A percentile compares a stretch with the other conserved stretches of the same genome.
Evolutionary conservation across 148 eudicot species (phyloP).

Genomic region (Amaranthus hypochondriacus): DNA sequence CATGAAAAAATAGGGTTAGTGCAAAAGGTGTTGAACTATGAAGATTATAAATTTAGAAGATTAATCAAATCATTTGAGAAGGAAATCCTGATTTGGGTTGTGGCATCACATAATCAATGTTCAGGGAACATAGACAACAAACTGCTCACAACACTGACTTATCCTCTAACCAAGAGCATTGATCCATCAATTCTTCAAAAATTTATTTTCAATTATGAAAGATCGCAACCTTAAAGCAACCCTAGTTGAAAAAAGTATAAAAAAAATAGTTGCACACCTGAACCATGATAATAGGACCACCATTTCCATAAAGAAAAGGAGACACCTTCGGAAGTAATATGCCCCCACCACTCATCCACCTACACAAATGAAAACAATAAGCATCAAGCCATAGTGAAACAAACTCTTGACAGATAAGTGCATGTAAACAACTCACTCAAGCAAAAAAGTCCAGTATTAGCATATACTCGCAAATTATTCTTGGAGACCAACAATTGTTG

Average conservation of each 20-base stretch:
- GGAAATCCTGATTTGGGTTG: neutral
- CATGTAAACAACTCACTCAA: neutral
- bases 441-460: neutral
- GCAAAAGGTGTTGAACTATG: neutral
- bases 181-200: neutral
- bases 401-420: conserved; percentile 2
- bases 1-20: conserved; percentile 2
- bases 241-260: neutral
- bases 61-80: neutral
- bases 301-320: conserved; percentile 74
- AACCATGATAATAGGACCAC: conserved; percentile 91
- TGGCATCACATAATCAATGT: neutral
- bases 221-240: neutral
- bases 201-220: neutral
- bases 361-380: conserved; percentile 23
- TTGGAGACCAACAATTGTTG: neutral
- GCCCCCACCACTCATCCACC: conserved; percentile 94
- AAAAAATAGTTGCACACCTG: conserved; percentile 48
- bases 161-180: neutral
- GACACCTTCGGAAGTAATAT: conserved; percentile 60
- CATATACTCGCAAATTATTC: neutral
- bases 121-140: neutral
- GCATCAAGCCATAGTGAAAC: conserved; percentile 3
- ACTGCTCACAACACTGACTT: neutral
- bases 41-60: neutral